Base-by-base conservation (phyloP, 257 asterid species). In the Cynanchum wilfordii region DNA sequence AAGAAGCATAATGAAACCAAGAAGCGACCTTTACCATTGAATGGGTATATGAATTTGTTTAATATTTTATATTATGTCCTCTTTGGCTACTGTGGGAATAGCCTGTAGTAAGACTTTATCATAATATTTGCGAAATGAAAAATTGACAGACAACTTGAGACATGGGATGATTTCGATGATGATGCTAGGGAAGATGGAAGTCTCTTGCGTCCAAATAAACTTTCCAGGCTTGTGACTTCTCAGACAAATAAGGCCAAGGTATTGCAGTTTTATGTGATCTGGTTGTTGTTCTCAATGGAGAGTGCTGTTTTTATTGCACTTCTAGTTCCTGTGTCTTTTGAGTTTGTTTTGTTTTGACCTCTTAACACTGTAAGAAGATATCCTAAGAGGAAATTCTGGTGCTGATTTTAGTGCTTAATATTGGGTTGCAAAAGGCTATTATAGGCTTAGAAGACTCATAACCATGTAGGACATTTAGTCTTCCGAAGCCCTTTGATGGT, bases 101-200 rank as follows among this genome's bases (percentile, higher is more conserved):
- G 75, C 25, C 59, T 40, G 55, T 75, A 59, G 51, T 68, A 67
- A 50, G 36, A 45, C 10, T 56, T 47, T 55, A 73, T 72, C 10
- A 25, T 55, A 16, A 52, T 52, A 71, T 30, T 73, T 66, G 56
- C 50, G 67, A 70, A 63, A 56, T 68, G 84, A 70, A 56, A 71
- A 67, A 67, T 72, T 29, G 60, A 24, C 75, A 95, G 99, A 63
- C 84, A 85, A 76, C 87, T 95, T 52, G 99, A 93, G 90, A 89
- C 98, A 52, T 70, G 82, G 20, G 96, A 85, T 77, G 99, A 95
- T 85, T 91, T 86, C 82, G 91, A 86, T 81, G 99, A 90, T 70
- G 99, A 95, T 56, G 85, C 89, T 47, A 76, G 83, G 81, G 90
- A 81, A 65, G 79, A 74, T 75, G 80, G 73, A 49, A 75, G 55